Conservation (phyloP, 2,329 filamentous ascomycete species). For the Didymella segeticola region DNA sequence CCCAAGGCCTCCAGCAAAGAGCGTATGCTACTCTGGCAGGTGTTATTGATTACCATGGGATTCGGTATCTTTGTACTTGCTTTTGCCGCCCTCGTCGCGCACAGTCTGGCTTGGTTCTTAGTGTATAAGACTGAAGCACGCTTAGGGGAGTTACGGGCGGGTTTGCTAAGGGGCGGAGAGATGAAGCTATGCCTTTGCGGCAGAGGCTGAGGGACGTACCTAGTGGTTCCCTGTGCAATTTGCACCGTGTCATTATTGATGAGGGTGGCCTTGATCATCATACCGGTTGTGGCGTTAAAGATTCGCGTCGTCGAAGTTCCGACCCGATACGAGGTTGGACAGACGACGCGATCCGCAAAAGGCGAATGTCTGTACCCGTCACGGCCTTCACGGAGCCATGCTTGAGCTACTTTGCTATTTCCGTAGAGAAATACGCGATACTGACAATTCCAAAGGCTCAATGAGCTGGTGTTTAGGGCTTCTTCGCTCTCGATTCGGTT, state of each 20-base stretch:
- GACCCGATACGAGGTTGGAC: constrained; percentile 1
- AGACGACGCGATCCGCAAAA: not conserved
- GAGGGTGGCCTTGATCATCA: not conserved
- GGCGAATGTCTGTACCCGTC: no score
- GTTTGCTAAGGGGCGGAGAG: constrained; percentile 36
- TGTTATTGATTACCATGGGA: constrained; percentile 12
- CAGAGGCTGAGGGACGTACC: not conserved
- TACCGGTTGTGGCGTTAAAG: not conserved
- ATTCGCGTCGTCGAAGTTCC: not conserved
- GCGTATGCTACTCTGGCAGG: not conserved
- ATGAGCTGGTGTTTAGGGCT: not conserved
- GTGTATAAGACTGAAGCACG: constrained; percentile 39
- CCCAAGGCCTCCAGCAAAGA: not conserved
- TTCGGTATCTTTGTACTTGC: constrained; percentile 24
- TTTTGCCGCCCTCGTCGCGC: constrained; percentile 33
- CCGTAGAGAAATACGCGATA: not conserved
- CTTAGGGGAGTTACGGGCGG: constrained; percentile 31
- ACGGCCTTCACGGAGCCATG: no score
- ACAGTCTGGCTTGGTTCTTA: constrained; percentile 38
- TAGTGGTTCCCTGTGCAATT: not conserved
- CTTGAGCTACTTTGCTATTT: not conserved
- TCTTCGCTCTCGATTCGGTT: not conserved
- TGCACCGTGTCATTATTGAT: not conserved
- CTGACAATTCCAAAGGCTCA: not conserved
- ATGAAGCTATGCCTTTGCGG: constrained; percentile 43